Evolutionary conservation across 176 grass and related monocot genomes (phyloP).

Genomic region (Coix lacrymajobi): DNA sequence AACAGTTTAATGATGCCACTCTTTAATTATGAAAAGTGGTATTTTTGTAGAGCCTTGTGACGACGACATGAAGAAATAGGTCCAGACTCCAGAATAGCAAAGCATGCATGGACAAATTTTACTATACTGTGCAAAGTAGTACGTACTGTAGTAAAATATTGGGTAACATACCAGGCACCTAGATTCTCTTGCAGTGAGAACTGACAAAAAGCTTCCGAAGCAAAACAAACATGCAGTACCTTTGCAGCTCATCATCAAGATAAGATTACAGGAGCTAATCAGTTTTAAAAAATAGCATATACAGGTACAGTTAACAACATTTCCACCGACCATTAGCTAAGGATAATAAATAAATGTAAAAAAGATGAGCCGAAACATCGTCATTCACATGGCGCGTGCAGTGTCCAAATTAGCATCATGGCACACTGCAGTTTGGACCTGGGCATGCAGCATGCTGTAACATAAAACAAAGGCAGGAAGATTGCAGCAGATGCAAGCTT

Average conservation of each 20-base stretch:
- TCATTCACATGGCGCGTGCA: constrained; percentile 15
- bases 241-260: constrained; percentile 26
- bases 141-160: neutral
- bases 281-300: neutral
- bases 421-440: constrained; percentile 17
- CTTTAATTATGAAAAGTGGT: neutral
- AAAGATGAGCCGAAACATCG: neutral
- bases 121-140: neutral
- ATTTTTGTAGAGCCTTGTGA: neutral
- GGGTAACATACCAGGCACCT: neutral
- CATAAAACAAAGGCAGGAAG: constrained; percentile 23
- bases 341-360: neutral
- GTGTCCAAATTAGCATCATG: constrained; percentile 26
- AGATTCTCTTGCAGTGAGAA: constrained; percentile 26
- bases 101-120: too few species aligned
- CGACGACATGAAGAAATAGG: neutral
- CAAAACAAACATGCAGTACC: constrained; percentile 5
- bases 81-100: too few species aligned
- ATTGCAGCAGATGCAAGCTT: constrained; percentile 42
- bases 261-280: neutral
- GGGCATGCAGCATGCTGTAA: neutral
- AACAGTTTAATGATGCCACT: too few species aligned
- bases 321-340: constrained; percentile 18
- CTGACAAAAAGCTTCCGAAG: neutral
- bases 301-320: constrained; percentile 17